A percentile compares a stretch with the other conserved stretches of the same genome.
These are phyloP conservation scores for Hanseniaspora gamundiae DNA, from an alignment of 1,139 yeast genomes.

Conservation along the genomic window DNA sequence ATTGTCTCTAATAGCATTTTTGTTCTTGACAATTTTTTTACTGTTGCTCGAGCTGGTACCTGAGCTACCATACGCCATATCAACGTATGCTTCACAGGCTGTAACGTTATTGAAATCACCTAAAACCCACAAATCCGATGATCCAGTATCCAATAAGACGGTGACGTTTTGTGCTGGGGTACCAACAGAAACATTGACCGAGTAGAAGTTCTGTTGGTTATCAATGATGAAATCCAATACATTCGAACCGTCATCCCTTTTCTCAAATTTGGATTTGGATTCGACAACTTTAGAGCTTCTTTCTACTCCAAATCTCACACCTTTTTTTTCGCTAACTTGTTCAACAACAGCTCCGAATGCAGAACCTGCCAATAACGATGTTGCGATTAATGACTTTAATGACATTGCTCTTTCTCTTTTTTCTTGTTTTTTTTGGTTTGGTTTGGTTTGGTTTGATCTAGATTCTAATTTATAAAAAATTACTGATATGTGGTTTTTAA, in stretches of 20 bases:
- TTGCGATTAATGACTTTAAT: no score
- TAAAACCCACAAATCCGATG: slow-evolving; percentile 53
- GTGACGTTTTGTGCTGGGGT: slow-evolving; percentile 37
- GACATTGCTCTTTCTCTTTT: no score
- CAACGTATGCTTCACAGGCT: slow-evolving; percentile 8
- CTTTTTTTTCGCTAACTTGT: neutral
- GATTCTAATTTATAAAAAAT: no score
- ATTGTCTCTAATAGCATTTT: no score
- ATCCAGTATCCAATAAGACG: slow-evolving; percentile 54
- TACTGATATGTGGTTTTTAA: no score
- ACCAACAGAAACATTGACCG: slow-evolving; percentile 37
- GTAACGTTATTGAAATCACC: slow-evolving; percentile 12
- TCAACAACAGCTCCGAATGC: no score
- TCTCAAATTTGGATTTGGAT: slow-evolving; percentile 5
- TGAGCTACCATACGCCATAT: no score
- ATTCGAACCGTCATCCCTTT: slow-evolving; percentile 10
- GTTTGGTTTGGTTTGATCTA: no score
- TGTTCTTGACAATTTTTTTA: no score
- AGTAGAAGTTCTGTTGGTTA: slow-evolving; percentile 38
- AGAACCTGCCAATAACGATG: no score
- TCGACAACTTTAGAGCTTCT: neutral
- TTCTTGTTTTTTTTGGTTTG: no score
- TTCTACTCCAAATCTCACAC: neutral
- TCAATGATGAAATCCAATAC: slow-evolving; percentile 26
- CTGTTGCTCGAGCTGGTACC: no score